Evolutionary conservation across 2,329 filamentous ascomycete genomes (phyloP).

Genomic region (Alternaria ventricosa): DNA sequence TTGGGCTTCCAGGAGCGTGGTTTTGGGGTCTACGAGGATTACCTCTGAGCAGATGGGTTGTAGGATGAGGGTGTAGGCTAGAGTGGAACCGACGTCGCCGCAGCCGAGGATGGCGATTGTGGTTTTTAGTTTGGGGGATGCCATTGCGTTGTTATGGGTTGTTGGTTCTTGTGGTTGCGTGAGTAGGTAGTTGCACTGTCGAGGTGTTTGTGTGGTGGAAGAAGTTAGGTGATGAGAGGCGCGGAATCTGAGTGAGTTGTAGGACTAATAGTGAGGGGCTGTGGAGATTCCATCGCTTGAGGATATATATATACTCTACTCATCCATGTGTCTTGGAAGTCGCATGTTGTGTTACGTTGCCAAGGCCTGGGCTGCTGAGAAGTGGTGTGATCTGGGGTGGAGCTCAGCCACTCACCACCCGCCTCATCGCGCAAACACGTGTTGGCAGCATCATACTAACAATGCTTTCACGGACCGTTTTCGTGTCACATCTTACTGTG

Average conservation of each 20-base stretch:
- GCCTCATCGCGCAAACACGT: slow-evolving; percentile 1
- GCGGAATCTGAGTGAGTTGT: neutral
- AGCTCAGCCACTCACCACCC: slow-evolving; percentile 10
- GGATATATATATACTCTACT: slow-evolving; percentile 14
- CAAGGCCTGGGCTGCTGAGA: slow-evolving; percentile 25
- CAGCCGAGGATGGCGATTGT: slow-evolving; percentile 60
- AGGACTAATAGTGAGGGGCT: neutral
- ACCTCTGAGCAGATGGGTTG: slow-evolving; percentile 59
- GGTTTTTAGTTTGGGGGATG: slow-evolving; percentile 41
- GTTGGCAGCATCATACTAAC: neutral
- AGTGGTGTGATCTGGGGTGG: slow-evolving; percentile 26
- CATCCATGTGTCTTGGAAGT: neutral
- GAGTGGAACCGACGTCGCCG: slow-evolving; percentile 59
- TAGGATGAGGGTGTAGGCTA: slow-evolving; percentile 60
- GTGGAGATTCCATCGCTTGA: neutral
- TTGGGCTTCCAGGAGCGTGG: slow-evolving; percentile 55
- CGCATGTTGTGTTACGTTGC: slow-evolving; percentile 10
- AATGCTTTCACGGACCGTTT: neutral
- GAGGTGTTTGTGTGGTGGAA: neutral
- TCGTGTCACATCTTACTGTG: neutral
- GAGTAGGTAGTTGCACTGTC: neutral
- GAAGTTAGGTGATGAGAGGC: neutral
- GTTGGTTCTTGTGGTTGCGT: neutral
- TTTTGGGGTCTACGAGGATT: slow-evolving; percentile 61
- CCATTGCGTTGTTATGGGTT: slow-evolving; percentile 24